Evolutionary conservation across 306 rosid species (phyloP).

Genomic region (Cucumis hystrix): DNA sequence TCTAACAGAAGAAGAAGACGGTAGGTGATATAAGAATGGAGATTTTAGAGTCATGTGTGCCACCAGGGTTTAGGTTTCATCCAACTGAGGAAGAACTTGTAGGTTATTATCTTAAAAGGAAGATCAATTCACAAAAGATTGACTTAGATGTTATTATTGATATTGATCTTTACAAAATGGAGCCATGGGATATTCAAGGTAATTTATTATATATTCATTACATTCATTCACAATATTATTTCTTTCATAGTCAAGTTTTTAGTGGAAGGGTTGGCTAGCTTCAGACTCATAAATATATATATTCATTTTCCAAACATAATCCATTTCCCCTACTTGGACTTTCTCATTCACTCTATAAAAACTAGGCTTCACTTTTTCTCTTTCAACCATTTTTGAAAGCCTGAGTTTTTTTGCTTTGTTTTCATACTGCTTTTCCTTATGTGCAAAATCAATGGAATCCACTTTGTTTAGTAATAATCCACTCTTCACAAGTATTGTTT

Average conservation of each 20-base stretch:
- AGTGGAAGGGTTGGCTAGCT: constrained; percentile 1
- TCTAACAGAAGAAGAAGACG: neutral
- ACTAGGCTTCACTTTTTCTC: neutral
- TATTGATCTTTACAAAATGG: constrained; percentile 80
- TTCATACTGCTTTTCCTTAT: neutral
- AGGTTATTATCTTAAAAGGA: constrained; percentile 78
- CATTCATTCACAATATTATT: no score
- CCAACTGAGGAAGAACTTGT: constrained; percentile 99
- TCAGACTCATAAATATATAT: neutral
- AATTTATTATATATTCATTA: neutral
- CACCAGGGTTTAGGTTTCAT: constrained; percentile 92
- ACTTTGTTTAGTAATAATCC: neutral
- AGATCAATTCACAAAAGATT: constrained; percentile 58
- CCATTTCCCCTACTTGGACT: constrained; percentile 4
- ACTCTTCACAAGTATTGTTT: no score
- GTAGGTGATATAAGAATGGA: constrained; percentile 18
- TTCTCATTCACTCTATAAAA: neutral
- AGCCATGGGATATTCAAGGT: constrained; percentile 99
- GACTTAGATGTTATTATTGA: constrained; percentile 80
- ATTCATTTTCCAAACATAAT: neutral
- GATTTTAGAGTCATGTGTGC: constrained; percentile 68
- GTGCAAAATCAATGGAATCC: neutral
- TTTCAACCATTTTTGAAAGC: neutral
- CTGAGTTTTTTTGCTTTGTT: neutral
- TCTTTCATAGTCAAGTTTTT: neutral